Base-by-base conservation (phyloP, 345 rosid species). In the Lenwebbia sp. region DNA sequence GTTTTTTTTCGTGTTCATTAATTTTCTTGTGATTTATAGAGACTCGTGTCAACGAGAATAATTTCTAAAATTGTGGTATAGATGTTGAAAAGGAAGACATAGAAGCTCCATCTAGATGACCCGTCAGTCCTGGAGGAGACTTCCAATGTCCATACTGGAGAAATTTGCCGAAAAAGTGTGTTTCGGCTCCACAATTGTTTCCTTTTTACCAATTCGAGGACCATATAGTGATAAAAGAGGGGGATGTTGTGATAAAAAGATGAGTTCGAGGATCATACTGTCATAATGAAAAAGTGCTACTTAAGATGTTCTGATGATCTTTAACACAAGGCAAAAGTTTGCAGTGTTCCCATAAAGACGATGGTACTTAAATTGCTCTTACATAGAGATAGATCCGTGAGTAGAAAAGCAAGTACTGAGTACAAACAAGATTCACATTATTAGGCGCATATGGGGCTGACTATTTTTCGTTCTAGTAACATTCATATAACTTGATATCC, bases 401-500 rank as follows among this genome's bases (percentile, higher is more conserved):
- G 12, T 2, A 50, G 3, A 12, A 50, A 50, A 50, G 13, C 52
- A 50, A 50, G 52, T 50, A 50, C 52, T 50, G 13, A 50, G 52
- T 50, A 50, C 13, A 50, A 50, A 49, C 11, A 50, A 50, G 52
- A 50, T 13, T 10, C 14, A 13, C 3, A 50, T 0, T 47, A 11
- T 13, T 50, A 50, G 14, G 11, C 52, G 13, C 52, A 50, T 11
- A 95, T 93, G 14, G 93, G 86, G 25, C 49, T 58, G 30, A 58
- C 70, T 23, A 22, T 58, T 4, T 58, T 60, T 10, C 19, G 2
- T 60, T 60, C 74, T 85, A 91, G 85, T 89, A 90, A 75, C 94
- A 92, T 58, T 91, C 93, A 78, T 90, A 91, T 83, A 91, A 74
- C 70, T 90, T 90, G 53, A 88, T 87, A 86, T 91, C 90, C 88